A percentile compares a stretch with the other conserved stretches of the same genome.
These are phyloP conservation scores for Cicer bijugum DNA, from an alignment of 306 rosid genomes.

Conservation along the genomic window DNA sequence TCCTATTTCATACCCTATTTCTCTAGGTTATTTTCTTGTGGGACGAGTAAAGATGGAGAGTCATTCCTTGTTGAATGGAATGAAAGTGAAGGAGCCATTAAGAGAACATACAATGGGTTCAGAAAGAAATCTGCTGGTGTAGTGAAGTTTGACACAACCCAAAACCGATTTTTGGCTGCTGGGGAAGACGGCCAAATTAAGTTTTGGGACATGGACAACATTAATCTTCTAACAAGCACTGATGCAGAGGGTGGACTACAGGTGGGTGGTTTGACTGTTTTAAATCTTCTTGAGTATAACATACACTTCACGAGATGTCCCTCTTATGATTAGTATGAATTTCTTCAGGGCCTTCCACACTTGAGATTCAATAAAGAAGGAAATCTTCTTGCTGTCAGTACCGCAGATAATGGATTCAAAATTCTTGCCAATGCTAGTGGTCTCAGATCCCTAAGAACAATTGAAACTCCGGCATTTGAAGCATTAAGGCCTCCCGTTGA, in stretches of 20 bases:
- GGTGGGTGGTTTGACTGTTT: conserved; percentile 48
- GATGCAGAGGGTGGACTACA: conserved; percentile 85
- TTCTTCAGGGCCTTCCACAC: conserved; percentile 76
- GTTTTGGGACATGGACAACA: conserved; percentile 89
- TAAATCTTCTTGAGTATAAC: conserved; percentile 29
- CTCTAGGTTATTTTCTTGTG: conserved; percentile 84
- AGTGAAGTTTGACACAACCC: conserved; percentile 84
- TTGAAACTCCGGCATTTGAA: conserved; percentile 68
- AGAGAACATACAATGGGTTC: conserved; percentile 75
- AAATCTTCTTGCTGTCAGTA: conserved; percentile 82
- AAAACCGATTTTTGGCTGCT: conserved; percentile 82
- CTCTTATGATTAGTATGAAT: conserved; percentile 40
- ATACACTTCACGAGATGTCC: conserved; percentile 10
- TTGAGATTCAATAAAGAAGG: conserved; percentile 87
- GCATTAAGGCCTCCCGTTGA: conserved; percentile 73
- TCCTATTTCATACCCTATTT: conserved; percentile 11
- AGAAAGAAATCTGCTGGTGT: conserved; percentile 78
- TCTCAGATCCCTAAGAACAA: conserved; percentile 60
- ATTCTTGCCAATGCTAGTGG: conserved; percentile 79
- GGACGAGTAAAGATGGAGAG: conserved; percentile 92
- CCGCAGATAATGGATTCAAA: conserved; percentile 75
- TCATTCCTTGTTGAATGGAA: conserved; percentile 89
- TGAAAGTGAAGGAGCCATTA: conserved; percentile 82
- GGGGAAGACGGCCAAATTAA: conserved; percentile 88
- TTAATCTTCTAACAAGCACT: conserved; percentile 52